Evolutionary conservation across 2,329 filamentous ascomycete genomes (phyloP).

Genomic region (Exophiala sp.): DNA sequence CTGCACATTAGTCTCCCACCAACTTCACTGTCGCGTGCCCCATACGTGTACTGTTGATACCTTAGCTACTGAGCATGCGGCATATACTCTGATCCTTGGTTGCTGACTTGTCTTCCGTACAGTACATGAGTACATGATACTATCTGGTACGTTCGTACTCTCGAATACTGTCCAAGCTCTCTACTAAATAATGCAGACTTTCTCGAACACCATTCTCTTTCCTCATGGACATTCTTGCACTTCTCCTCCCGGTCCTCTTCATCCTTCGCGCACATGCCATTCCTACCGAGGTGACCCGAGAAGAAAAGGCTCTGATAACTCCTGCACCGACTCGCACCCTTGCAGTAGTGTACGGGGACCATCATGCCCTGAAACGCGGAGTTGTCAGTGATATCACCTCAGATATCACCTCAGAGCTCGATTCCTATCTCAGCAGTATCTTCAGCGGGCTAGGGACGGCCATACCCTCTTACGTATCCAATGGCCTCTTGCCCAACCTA

Average conservation of each 20-base stretch:
- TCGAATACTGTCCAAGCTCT: too few relatives aligned
- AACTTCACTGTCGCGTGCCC: too few relatives aligned
- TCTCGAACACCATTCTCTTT: neutral
- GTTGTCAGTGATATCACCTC: slow-evolving; percentile 51
- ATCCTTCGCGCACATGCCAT: slow-evolving; percentile 7
- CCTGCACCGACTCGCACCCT: slow-evolving; percentile 40
- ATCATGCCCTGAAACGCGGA: slow-evolving; percentile 44
- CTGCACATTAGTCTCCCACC: too few relatives aligned
- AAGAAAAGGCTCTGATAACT: slow-evolving; percentile 40
- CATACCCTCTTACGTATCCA: slow-evolving; percentile 59
- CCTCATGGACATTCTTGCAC: neutral
- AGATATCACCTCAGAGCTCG: slow-evolving; percentile 42
- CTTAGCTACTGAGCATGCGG: too few relatives aligned
- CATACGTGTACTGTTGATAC: too few relatives aligned
- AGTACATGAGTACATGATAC: too few relatives aligned
- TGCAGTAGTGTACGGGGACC: slow-evolving; percentile 40
- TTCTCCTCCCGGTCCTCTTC: neutral
- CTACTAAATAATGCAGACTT: too few relatives aligned
- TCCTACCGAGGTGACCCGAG: slow-evolving; percentile 11
- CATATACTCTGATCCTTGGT: too few relatives aligned
- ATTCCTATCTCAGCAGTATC: slow-evolving; percentile 32
- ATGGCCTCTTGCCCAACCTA: slow-evolving; percentile 66
- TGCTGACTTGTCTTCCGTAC: too few relatives aligned
- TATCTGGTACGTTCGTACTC: too few relatives aligned
- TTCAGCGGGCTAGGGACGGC: slow-evolving; percentile 52